Base-by-base conservation (phyloP, 805 yeast species). In the Starmerella etchellsii region DNA sequence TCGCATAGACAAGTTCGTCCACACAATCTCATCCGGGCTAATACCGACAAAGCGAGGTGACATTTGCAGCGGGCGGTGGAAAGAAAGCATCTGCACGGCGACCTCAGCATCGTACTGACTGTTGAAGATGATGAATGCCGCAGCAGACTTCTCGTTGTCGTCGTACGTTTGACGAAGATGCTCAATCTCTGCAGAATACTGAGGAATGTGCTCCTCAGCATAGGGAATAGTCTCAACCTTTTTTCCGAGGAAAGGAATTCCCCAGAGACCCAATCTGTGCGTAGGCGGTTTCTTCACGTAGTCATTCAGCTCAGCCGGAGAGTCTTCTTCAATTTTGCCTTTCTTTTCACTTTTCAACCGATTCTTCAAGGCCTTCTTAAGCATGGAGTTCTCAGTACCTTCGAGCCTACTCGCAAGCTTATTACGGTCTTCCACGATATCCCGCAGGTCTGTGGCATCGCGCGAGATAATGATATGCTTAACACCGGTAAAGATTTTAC, bases 21-120 rank as follows among this genome's bases (percentile, higher is more conserved):
- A 88, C 51, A 81, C 65, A 35, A 88, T 68, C 53, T 88, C 96
- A 31, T 74, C 78, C 7, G 97, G 95, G 10, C 80, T 65, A 37
- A 76, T 65, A 24, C 84, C 84, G 39, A 75, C 74, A 51, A 69
- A 56, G 57, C 71, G 48, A 49, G 63, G 70, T 55, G 68, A 54
- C 63, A 55, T 65, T 56, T 55, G 67, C 48, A 52, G 65, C 24
- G 71, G 69, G 33, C 48, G 54, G 50, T 62, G 56, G 51, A 69
- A 69, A 49, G 69, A 71, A 27, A 79, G 78, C 48, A 79, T 62
- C 64, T 88, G 97, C 61, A 69, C 81, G 36, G 95, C 94, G 51
- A 76, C 70, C 62, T 87, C 96, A 41, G 91, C 79, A 57, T 87
- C 94, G 45, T 80, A 70, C 61, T 85, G 95, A 45, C 81, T 69